phyloP scores from a whole-genome alignment of 139 green algal genomes.

The Chlamydomonas sphaeroides region DNA sequence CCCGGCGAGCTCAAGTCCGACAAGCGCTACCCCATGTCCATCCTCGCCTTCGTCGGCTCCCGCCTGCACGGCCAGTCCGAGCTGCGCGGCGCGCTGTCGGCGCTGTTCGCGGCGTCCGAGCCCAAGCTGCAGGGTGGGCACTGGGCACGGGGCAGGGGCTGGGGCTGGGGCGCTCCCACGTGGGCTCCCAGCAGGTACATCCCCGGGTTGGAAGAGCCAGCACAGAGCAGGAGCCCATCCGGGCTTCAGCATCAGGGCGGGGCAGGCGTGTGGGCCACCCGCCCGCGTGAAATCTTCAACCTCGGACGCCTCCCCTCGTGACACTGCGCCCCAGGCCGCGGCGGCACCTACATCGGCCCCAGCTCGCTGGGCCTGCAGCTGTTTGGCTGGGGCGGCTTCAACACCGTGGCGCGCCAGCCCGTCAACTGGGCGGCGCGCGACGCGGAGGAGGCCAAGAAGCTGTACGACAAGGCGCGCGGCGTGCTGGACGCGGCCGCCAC shows the following conservation, averaged over 20 bases:
- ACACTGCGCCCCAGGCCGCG: slow-evolving; percentile 13
- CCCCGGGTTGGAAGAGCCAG: no score
- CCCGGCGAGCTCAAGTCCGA: slow-evolving; percentile 38
- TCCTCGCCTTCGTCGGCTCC: slow-evolving; percentile 1
- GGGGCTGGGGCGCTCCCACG: no score
- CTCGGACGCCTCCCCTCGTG: background rate
- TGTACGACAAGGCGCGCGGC: slow-evolving; percentile 20
- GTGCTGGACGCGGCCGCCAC: slow-evolving; percentile 16
- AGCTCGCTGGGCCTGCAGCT: slow-evolving; percentile 26
- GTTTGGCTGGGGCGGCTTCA: slow-evolving; percentile 41
- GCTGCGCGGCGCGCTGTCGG: slow-evolving; percentile 16
- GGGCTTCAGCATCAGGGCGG: no score
- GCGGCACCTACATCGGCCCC: slow-evolving; percentile 28
- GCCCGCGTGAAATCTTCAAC: no score
- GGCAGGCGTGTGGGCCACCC: no score
- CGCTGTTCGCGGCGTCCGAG: slow-evolving; percentile 30
- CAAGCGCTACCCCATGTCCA: background rate
- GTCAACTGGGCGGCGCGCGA: slow-evolving; percentile 25
- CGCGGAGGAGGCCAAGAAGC: slow-evolving; percentile 9
- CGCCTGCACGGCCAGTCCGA: slow-evolving; percentile 37
- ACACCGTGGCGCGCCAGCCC: slow-evolving; percentile 15
- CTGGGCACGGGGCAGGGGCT: background rate
- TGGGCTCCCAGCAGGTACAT: no score
- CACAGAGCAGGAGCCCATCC: no score
- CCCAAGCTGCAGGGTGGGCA: slow-evolving; percentile 33